These are phyloP conservation scores for Aspergillus melleus DNA, from an alignment of 2,329 filamentous ascomycete genomes.

Conservation along the genomic window DNA sequence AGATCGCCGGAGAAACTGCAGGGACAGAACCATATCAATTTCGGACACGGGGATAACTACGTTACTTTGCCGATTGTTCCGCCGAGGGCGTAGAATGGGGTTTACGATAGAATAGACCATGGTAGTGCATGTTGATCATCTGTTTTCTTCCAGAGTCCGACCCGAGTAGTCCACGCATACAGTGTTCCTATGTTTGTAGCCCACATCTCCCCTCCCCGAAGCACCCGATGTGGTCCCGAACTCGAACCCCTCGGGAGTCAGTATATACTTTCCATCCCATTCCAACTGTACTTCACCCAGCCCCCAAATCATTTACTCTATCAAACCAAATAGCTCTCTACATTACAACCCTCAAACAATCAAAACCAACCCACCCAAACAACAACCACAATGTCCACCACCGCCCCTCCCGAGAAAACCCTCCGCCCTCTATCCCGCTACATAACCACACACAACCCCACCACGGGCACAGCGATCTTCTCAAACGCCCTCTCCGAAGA, in stretches of 20 bases:
- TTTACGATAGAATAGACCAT: neutral
- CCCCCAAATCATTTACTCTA: no score
- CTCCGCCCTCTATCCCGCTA: slow-evolving; percentile 35
- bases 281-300: no score
- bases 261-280: no score
- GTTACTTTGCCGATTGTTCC: slow-evolving; percentile 52
- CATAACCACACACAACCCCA: slow-evolving; percentile 35
- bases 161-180: neutral
- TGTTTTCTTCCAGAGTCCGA: no score
- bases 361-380: no score
- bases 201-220: neutral
- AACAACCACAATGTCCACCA: slow-evolving; percentile 12
- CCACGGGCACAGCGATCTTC: slow-evolving; percentile 36
- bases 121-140: neutral
- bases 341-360: no score
- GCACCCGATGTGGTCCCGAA: slow-evolving; percentile 26
- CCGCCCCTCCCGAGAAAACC: slow-evolving; percentile 13
- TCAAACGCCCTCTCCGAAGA: slow-evolving; percentile 25
- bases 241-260: neutral
- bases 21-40: slow-evolving; percentile 52
- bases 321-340: no score
- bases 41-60: slow-evolving; percentile 49
- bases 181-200: no score
- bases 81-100: neutral
- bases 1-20: slow-evolving; percentile 47